These are phyloP conservation scores for Dryas drummondii DNA, from an alignment of 306 rosid genomes.

Conservation along the genomic window DNA sequence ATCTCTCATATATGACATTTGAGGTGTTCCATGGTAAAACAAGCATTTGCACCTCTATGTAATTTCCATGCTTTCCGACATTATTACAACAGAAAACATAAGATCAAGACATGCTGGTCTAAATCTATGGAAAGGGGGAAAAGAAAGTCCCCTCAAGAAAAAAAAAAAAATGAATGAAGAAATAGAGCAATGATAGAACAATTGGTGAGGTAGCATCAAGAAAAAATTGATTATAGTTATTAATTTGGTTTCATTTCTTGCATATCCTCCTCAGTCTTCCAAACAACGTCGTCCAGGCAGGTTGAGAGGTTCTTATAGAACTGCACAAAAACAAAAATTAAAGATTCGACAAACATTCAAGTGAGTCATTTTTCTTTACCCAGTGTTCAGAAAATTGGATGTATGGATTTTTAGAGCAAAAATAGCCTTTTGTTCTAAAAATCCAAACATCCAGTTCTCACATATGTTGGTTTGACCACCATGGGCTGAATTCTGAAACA, in stretches of 20 bases:
- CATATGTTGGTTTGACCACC: background rate
- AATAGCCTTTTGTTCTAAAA: too few relatives aligned
- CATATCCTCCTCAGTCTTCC: conserved; percentile 93
- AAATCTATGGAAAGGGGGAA: conserved; percentile 12
- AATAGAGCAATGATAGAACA: conserved; percentile 6
- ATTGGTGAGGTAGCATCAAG: conserved; percentile 9
- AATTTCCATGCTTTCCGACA: background rate
- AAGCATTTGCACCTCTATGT: background rate
- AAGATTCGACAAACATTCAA: background rate
- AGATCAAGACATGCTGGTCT: background rate
- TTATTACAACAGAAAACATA: background rate
- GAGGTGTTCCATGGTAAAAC: background rate
- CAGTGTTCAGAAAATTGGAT: too few relatives aligned
- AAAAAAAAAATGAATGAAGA: conserved; percentile 24
- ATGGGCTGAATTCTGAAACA: background rate
- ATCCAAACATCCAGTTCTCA: background rate
- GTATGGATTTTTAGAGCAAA: too few relatives aligned
- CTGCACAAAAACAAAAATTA: conserved; percentile 38
- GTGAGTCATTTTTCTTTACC: too few relatives aligned
- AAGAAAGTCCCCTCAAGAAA: conserved; percentile 6
- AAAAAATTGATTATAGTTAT: conserved; percentile 16
- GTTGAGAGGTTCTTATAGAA: conserved; percentile 88
- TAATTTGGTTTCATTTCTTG: conserved; percentile 41
- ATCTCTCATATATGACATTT: background rate
- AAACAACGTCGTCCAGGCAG: conserved; percentile 78